Conservation (phyloP, 441 rosid genomes). For the Macaranga tanarius region DNA sequence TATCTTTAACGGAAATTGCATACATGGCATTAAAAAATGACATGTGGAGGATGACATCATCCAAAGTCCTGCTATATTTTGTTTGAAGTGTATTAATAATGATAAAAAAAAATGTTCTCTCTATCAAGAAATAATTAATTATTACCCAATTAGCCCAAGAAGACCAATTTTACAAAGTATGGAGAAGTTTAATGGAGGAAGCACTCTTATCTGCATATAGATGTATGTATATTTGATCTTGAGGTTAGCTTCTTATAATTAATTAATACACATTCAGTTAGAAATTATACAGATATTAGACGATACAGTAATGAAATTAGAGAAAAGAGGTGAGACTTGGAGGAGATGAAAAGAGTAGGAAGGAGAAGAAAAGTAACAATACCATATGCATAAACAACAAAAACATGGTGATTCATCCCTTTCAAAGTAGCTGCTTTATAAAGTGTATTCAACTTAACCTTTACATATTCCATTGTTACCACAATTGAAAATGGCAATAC, state of each 20-base stretch:
- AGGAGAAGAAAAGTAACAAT: constrained; percentile 30
- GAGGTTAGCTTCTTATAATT: not conserved
- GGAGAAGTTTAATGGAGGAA: constrained; percentile 28
- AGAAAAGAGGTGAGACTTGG: constrained; percentile 16
- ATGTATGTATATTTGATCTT: not conserved
- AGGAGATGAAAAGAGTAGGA: constrained; percentile 32
- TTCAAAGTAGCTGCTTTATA: constrained; percentile 32
- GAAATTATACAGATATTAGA: not conserved
- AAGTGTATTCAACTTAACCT: constrained; percentile 28
- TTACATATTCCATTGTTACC: constrained; percentile 28
- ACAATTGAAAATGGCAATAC: constrained; percentile 22
- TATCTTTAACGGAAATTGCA: too few species aligned
- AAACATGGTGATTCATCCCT: constrained; percentile 30
- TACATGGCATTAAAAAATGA: too few species aligned
- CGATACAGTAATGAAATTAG: not conserved
- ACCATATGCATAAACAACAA: constrained; percentile 29
- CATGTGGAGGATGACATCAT: too few species aligned
- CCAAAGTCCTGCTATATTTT: too few species aligned
- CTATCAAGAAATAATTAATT: too few species aligned
- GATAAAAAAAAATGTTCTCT: too few species aligned
- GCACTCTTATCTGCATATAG: constrained; percentile 21
- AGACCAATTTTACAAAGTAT: constrained; percentile 28
- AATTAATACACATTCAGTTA: constrained; percentile 2
- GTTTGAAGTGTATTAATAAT: too few species aligned
- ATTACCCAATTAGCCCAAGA: constrained; percentile 31